phyloP scores from a whole-genome alignment of 2,329 filamentous ascomycete species.

The Cladorrhinum sp. region DNA sequence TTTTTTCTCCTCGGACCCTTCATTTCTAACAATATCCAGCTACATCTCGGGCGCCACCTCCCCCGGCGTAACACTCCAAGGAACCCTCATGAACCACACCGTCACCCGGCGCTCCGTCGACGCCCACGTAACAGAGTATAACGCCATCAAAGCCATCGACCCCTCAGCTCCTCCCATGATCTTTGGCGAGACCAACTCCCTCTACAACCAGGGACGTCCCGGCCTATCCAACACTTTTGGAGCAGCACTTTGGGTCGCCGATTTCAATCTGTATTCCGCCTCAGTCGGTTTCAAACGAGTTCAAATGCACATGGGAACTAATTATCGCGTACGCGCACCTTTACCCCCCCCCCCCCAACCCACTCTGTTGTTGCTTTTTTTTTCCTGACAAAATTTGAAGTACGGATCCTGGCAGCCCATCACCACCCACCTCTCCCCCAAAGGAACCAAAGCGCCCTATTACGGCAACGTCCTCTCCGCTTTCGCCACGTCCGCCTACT shows the following conservation, averaged over 20 bases:
- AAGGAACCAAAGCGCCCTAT: constrained; percentile 61
- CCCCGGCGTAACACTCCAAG: constrained; percentile 60
- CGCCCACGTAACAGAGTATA: constrained; percentile 47
- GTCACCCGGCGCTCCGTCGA: constrained; percentile 47
- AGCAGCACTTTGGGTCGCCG: constrained; percentile 61
- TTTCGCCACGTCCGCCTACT: constrained; percentile 48
- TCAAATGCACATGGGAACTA: constrained; percentile 63
- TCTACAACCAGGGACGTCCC: constrained; percentile 59
- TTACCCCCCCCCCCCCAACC: too few relatives aligned
- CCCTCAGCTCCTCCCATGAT: constrained; percentile 47
- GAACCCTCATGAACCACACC: constrained; percentile 62
- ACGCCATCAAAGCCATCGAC: constrained; percentile 36
- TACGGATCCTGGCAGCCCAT: constrained; percentile 62
- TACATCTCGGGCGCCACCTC: constrained; percentile 59
- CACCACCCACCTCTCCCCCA: constrained; percentile 44
- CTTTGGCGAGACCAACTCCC: constrained; percentile 59
- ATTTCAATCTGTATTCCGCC: constrained; percentile 59
- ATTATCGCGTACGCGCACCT: constrained; percentile 53
- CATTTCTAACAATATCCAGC: constrained; percentile 33
- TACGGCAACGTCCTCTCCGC: constrained; percentile 61
- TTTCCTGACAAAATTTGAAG: constrained; percentile 12
- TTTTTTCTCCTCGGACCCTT: too few relatives aligned
- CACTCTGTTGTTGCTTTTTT: too few relatives aligned
- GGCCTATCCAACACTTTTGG: constrained; percentile 64
- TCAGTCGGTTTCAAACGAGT: constrained; percentile 53